A percentile compares a stretch with the other conserved stretches of the same genome.
These are phyloP conservation scores for Collybiopsis luxurians DNA, from an alignment of 768 basidiomycete species.

Conservation along the genomic window DNA sequence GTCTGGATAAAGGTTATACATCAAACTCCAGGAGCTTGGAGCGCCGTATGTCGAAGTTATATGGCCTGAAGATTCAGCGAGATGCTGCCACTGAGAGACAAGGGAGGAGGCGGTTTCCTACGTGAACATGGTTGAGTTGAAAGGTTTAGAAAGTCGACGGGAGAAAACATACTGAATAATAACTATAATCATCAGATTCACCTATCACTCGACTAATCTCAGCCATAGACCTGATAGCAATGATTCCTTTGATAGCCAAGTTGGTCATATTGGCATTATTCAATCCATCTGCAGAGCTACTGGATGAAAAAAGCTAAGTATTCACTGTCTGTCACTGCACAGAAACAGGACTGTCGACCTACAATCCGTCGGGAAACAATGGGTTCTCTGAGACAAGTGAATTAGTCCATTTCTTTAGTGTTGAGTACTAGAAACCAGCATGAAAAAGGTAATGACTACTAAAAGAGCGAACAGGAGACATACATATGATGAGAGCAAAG, in stretches of 20 bases:
- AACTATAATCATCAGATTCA: neutral
- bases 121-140: no score
- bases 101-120: conserved; percentile 4
- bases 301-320: neutral
- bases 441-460: no score
- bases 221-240: conserved; percentile 13
- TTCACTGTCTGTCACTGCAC: no score
- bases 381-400: conserved; percentile 2
- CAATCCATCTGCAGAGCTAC: conserved; percentile 2
- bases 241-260: conserved; percentile 13
- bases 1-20: conserved; percentile 48
- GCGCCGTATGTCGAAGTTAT: conserved; percentile 10
- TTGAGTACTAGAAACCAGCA: neutral
- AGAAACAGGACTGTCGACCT: neutral
- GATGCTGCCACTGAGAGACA: conserved; percentile 6
- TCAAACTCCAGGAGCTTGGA: conserved; percentile 27
- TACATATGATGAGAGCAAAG: neutral
- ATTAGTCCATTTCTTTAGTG: conserved; percentile 3
- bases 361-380: conserved; percentile 10
- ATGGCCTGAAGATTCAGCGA: conserved; percentile 5
- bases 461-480: neutral
- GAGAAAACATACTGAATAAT: neutral
- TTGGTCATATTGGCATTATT: conserved; percentile 10
- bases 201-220: conserved; percentile 5
- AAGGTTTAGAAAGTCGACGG: no score